Base-by-base conservation (phyloP, 2,329 filamentous ascomycete species). In the Monosporascus sp. region DNA sequence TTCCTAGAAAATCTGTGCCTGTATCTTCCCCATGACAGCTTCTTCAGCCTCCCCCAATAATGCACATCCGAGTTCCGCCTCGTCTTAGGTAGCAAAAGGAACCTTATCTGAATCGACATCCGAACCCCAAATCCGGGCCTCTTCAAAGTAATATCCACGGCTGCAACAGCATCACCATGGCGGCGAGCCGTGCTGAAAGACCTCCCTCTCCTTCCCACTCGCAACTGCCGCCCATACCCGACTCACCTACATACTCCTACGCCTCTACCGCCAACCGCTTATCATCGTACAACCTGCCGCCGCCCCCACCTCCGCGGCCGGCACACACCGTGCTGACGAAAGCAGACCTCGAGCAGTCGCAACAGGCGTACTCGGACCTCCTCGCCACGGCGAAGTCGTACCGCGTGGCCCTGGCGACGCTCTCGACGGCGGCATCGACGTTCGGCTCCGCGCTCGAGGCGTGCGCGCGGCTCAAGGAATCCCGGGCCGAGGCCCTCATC, bases 401-500 rank as follows among this genome's bases (percentile, higher is more conserved):
- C 68, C 81, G 85, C 46, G 66, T 80, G 20, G 83, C 84, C 17
- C 80, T 88, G 47, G 78, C 84, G 37, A 67, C 79, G 2, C 73
- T 87, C 14, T 85, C 84, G 8, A 76, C 74, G 5, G 79, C 84
- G 2, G 82, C 85, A 2, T 86, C 83, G 0, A 73, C 78, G 35
- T 87, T 88, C 64, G 85, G 83, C 48, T 78, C 78, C 47, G 82
- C 85, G 17, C 77, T 88, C 55, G 85, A 88, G 71, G 70, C 82
- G 55, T 88, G 85, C 68, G 85, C 85, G n/a, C 79, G 84, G 16
- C 72, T 87, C 35, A 87, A 87, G 63, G 84, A 87, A 65, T 81
- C 84, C 37, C 78, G 84, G 50, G 81, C 82, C 51, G 82, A 85
- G 58, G 73, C 78, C 48, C 73, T 85, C 20, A 46, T 20, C 45